These are phyloP conservation scores for Pseudonectria foliicola DNA, from an alignment of 2,329 filamentous ascomycete species.

Conservation along the genomic window DNA sequence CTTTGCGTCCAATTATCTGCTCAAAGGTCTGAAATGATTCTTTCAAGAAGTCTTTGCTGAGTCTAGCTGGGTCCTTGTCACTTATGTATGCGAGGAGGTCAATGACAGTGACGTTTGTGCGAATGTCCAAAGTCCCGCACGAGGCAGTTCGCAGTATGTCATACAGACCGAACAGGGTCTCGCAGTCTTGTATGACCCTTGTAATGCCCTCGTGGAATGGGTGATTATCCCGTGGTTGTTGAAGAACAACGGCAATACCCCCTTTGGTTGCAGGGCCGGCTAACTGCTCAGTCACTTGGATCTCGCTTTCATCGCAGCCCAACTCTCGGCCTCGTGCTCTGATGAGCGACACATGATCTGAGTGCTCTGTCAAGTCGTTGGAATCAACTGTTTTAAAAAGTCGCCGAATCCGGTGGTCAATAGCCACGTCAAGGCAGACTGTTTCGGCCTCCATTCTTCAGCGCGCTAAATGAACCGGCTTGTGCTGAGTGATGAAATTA, in stretches of 20 bases:
- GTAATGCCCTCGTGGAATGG: conserved; percentile 9
- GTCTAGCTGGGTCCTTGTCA: neutral
- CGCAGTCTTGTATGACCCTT: conserved; percentile 12
- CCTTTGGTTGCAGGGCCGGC: conserved; percentile 9
- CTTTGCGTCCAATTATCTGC: conserved; percentile 4
- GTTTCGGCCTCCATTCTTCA: no score
- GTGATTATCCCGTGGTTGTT: conserved; percentile 12
- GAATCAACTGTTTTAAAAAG: conserved; percentile 2
- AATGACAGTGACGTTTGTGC: conserved; percentile 4
- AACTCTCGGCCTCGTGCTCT: conserved; percentile 1
- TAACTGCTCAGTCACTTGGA: conserved; percentile 7
- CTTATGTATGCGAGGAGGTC: conserved; percentile 9
- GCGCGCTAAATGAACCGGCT: no score
- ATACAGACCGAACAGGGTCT: conserved; percentile 5
- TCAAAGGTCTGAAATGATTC: neutral
- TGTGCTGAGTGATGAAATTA: no score
- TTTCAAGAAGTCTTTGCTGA: conserved; percentile 1
- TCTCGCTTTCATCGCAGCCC: conserved; percentile 3
- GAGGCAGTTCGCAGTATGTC: conserved; percentile 7
- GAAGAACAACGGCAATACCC: conserved; percentile 11
- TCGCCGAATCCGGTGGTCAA: conserved; percentile 8
- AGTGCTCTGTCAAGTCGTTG: neutral
- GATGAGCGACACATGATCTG: conserved; percentile 5
- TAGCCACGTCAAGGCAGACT: conserved; percentile 8
- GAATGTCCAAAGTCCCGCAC: conserved; percentile 4